Percentiles rank a stretch among this genome's conserved stretches.
These are phyloP conservation scores for Solioccasus polychromus DNA, from an alignment of 768 basidiomycete species.

Conservation along the genomic window DNA sequence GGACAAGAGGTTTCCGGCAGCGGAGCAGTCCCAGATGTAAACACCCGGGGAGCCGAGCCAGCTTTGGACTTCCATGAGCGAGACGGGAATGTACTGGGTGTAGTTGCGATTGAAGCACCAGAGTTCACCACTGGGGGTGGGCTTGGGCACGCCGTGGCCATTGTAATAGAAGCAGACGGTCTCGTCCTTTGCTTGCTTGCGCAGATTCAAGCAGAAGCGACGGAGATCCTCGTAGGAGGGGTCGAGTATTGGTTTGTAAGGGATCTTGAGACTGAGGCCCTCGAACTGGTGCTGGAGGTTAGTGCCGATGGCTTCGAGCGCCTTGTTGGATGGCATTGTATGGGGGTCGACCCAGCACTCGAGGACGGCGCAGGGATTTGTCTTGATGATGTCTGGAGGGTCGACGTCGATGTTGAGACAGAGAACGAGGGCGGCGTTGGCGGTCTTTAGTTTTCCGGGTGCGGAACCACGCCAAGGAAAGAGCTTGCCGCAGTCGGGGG, in stretches of 20 bases:
- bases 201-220: conserved; percentile 76
- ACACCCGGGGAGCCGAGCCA: conserved; percentile 96
- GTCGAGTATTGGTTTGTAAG: conserved; percentile 92
- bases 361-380: conserved; percentile 89
- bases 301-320: conserved; percentile 88
- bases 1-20: conserved; percentile 88
- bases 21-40: conserved; percentile 98
- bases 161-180: conserved; percentile 97
- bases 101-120: conserved; percentile 99
- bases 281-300: conserved; percentile 96
- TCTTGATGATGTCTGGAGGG: conserved; percentile 97
- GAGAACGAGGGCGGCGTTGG: conserved; percentile 82
- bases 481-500: conserved; percentile 61
- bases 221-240: conserved; percentile 93
- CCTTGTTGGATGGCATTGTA: conserved; percentile 88
- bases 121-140: conserved; percentile 91
- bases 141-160: conserved; percentile 96
- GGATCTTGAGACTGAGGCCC: conserved; percentile 88
- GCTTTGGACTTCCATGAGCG: conserved; percentile 86
- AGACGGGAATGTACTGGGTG: conserved; percentile 98
- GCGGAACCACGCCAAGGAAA: conserved; percentile 78
- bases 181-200: conserved; percentile 90
- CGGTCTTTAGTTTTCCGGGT: conserved; percentile 86
- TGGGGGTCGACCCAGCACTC: conserved; percentile 99
- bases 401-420: conserved; percentile 98